Conservation (phyloP, 768 basidiomycete genomes). For the Xanthoconium stramineum region DNA sequence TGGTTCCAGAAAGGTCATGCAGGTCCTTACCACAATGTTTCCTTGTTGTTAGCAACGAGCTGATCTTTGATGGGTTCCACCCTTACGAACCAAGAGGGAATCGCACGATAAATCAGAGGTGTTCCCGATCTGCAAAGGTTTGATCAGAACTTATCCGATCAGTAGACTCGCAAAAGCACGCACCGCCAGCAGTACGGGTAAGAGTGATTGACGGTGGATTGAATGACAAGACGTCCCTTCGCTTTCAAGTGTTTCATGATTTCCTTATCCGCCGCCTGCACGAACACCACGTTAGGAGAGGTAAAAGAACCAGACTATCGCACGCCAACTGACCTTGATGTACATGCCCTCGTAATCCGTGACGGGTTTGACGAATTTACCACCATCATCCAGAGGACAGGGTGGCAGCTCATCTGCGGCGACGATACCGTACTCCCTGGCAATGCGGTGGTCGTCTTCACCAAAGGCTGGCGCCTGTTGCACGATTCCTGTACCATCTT, state of each 20-base stretch:
- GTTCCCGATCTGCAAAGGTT: constrained; percentile 70
- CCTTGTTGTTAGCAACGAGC: constrained; percentile 85
- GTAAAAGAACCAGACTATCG: background rate
- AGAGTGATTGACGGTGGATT: constrained; percentile 81
- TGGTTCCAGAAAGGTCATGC: background rate
- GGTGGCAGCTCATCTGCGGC: constrained; percentile 90
- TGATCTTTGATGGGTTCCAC: constrained; percentile 83
- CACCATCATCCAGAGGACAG: constrained; percentile 90
- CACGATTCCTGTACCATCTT: constrained; percentile 95
- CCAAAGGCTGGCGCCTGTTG: constrained; percentile 99
- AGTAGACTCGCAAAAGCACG: background rate
- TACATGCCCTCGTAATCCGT: constrained; percentile 84
- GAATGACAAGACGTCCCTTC: constrained; percentile 83
- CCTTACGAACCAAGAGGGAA: constrained; percentile 94
- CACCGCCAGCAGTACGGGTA: constrained; percentile 99
- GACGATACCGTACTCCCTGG: constrained; percentile 80
- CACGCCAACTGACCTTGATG: constrained; percentile 65
- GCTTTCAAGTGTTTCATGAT: constrained; percentile 90
- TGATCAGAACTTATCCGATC: background rate
- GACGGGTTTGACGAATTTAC: constrained; percentile 85
- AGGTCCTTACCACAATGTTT: constrained; percentile 73
- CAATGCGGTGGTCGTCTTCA: constrained; percentile 97
- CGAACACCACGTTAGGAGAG: background rate
- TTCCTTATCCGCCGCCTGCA: constrained; percentile 87
- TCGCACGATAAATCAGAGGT: constrained; percentile 92